Conservation (phyloP, 192 early-diverging fungal genomes). For the Coemansia sp. region DNA sequence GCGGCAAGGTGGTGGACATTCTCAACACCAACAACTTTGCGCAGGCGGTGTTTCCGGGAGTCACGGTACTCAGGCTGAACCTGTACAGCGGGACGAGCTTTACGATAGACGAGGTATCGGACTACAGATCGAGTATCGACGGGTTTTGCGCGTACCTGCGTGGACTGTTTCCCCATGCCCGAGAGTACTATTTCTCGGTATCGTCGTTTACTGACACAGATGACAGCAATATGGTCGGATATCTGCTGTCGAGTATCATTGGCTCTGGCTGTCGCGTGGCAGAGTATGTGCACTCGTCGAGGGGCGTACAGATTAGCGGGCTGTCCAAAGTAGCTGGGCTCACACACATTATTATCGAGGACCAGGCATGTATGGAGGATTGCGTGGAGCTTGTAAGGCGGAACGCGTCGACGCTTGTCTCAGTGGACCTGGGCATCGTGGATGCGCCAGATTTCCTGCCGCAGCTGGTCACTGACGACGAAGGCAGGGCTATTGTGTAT, state of each 20-base stretch:
- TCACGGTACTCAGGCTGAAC: conserved; percentile 29
- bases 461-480: conserved; percentile 19
- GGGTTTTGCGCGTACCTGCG: conserved; percentile 21
- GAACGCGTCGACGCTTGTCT: conserved; percentile 31
- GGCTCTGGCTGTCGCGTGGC: not conserved
- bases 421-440: conserved; percentile 32
- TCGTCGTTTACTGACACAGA: conserved; percentile 41
- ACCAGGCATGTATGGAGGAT: conserved; percentile 22
- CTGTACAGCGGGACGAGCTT: conserved; percentile 34
- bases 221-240: conserved; percentile 50
- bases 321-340: conserved; percentile 21
- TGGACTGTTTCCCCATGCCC: conserved; percentile 25
- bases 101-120: conserved; percentile 31
- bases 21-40: conserved; percentile 18
- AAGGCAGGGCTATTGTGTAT: conserved; percentile 19
- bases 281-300: conserved; percentile 42
- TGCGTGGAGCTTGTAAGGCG: conserved; percentile 40
- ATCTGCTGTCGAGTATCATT: conserved; percentile 15
- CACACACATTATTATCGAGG: conserved; percentile 37
- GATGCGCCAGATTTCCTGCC: conserved; percentile 29
- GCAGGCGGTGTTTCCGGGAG: conserved; percentile 23
- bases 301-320: conserved; percentile 37
- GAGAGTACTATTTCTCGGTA: conserved; percentile 31
- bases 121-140: conserved; percentile 9
- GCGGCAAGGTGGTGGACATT: conserved; percentile 21